phyloP scores from a whole-genome alignment of 2,329 filamentous ascomycete genomes.

The Venturia carpophila region DNA sequence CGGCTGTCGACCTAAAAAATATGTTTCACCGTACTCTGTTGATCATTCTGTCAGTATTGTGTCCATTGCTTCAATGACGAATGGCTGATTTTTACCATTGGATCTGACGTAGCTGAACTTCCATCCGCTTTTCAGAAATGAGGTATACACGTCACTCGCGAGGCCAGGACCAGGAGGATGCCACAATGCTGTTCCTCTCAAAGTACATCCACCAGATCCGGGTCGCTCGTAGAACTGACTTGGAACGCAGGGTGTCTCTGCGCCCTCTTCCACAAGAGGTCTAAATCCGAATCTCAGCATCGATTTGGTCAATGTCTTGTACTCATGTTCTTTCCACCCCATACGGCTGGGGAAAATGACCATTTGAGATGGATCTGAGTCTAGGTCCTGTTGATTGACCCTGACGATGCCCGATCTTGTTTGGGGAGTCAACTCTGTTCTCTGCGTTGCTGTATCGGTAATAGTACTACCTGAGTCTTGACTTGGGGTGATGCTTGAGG shows the following conservation, averaged over 20 bases:
- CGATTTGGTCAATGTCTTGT: constrained; percentile 9
- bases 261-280: constrained; percentile 4
- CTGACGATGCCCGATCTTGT: neutral
- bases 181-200: constrained; percentile 13
- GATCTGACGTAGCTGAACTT: constrained; percentile 11
- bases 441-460: constrained; percentile 5
- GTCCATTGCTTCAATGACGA: neutral
- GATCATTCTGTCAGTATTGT: neutral
- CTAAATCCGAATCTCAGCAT: constrained; percentile 9
- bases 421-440: neutral
- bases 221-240: constrained; percentile 15
- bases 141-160: constrained; percentile 9
- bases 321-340: constrained; percentile 16
- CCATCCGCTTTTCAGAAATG: constrained; percentile 9
- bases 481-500: neutral
- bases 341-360: constrained; percentile 10
- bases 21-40: constrained; percentile 10
- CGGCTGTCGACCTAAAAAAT: constrained; percentile 12
- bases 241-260: constrained; percentile 6
- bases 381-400: constrained; percentile 5
- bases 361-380: constrained; percentile 10
- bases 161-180: constrained; percentile 12
- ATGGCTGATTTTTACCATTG: neutral
- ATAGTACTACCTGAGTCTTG: neutral
- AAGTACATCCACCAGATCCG: constrained; percentile 5